phyloP scores from a whole-genome alignment of 306 rosid genomes.

The Cucumis melo region DNA sequence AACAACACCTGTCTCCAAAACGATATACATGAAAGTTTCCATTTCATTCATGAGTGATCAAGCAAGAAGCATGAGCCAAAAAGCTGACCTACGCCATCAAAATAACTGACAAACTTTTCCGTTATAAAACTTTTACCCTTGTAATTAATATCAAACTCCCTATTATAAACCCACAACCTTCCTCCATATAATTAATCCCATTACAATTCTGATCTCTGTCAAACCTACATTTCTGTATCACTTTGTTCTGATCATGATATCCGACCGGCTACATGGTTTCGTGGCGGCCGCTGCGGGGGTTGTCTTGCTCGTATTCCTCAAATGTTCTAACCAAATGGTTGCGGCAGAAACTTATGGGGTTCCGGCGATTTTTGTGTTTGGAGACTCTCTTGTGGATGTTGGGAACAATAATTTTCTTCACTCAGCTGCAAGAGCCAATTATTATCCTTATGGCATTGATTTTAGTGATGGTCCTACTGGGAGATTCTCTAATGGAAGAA shows the following conservation, averaged over 20 bases:
- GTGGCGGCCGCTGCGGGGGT: background rate
- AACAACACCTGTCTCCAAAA: background rate
- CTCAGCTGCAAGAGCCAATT: conserved; percentile 46
- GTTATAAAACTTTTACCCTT: background rate
- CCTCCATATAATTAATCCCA: background rate
- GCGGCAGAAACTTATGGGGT: conserved; percentile 23
- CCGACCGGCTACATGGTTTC: background rate
- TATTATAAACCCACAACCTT: background rate
- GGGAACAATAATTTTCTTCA: conserved; percentile 67
- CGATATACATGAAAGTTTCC: background rate
- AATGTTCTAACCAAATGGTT: conserved; percentile 8
- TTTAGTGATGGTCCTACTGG: conserved; percentile 52
- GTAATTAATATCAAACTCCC: background rate
- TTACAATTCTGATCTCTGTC: background rate
- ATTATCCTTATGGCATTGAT: conserved; percentile 65
- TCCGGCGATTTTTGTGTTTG: conserved; percentile 68
- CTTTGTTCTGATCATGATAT: background rate
- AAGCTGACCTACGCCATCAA: background rate
- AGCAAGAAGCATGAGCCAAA: conserved; percentile 3
- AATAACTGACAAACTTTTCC: background rate
- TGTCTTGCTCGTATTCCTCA: background rate
- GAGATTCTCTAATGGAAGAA: conserved; percentile 66
- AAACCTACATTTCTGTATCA: background rate
- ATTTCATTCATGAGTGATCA: background rate
- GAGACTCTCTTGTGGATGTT: conserved; percentile 75